These are phyloP conservation scores for Thielaviopsis euricoi DNA, from an alignment of 2,329 filamentous ascomycete genomes.

Conservation along the genomic window DNA sequence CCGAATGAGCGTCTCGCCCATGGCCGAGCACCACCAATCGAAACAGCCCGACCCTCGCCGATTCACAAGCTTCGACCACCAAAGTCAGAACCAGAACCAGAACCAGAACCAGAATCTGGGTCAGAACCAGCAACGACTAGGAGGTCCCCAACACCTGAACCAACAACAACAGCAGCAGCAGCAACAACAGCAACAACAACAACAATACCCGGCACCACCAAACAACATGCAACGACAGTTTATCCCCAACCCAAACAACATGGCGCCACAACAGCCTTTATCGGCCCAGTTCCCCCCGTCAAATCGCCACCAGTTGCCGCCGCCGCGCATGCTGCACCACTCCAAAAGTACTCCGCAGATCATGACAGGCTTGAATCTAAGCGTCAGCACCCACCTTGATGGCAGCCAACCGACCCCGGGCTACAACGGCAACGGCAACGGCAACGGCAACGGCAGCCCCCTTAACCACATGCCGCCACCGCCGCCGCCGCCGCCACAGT, in stretches of 20 bases:
- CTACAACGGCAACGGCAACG: neutral
- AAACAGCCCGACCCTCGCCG: conserved; percentile 5
- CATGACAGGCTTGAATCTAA: neutral
- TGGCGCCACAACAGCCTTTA: neutral
- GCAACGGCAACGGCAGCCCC: neutral
- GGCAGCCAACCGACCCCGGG: neutral
- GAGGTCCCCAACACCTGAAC: neutral
- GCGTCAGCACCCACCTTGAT: neutral
- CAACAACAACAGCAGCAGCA: neutral
- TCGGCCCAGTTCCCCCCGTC: neutral
- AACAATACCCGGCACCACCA: neutral
- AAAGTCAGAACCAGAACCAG: neutral
- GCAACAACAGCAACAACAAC: neutral
- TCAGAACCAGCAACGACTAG: neutral
- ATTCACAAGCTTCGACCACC: conserved; percentile 1
- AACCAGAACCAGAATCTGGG: neutral
- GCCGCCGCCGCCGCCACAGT: too few species aligned
- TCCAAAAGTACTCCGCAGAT: conserved; percentile 10
- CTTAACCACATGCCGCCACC: too few species aligned
- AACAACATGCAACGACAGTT: neutral
- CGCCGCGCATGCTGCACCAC: conserved; percentile 4
- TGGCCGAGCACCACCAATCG: neutral
- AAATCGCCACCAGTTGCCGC: neutral
- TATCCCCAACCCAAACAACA: neutral
- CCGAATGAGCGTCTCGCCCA: conserved; percentile 2